Percentiles rank a stretch among this genome's conserved stretches.
These are phyloP conservation scores for Monosporozyma unispora DNA, from an alignment of 805 yeast species.

Conservation along the genomic window DNA sequence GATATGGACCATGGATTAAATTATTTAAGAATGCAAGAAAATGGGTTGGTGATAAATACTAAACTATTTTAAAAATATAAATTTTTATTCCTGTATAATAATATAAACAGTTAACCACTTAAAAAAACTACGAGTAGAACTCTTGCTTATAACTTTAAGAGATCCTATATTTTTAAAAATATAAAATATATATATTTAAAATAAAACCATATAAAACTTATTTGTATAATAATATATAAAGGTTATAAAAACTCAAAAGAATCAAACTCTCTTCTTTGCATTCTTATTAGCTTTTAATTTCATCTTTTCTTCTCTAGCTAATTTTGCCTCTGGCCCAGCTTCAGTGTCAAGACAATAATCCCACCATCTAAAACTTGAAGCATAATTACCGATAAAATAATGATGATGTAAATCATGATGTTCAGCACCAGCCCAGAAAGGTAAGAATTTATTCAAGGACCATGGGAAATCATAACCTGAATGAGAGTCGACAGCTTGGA, in stretches of 20 bases:
- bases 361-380: constrained; percentile 95
- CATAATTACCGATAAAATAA: constrained; percentile 90
- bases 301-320: constrained; percentile 60
- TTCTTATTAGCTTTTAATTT: constrained; percentile 44
- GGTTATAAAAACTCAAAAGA: not conserved
- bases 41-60: constrained; percentile 60
- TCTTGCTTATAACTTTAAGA: too few relatives aligned
- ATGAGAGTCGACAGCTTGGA: constrained; percentile 96
- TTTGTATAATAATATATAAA: not conserved
- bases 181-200: not conserved
- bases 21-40: constrained; percentile 86
- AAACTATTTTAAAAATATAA: too few relatives aligned
- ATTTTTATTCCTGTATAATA: too few relatives aligned
- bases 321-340: constrained; percentile 75
- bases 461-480: constrained; percentile 98
- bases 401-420: constrained; percentile 98
- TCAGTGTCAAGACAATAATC: constrained; percentile 83
- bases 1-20: constrained; percentile 91
- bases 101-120: too few relatives aligned
- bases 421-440: constrained; percentile 98
- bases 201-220: too few relatives aligned
- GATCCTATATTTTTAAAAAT: not conserved
- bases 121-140: too few relatives aligned
- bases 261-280: constrained; percentile 24
- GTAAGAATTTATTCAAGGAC: constrained; percentile 85